These are phyloP conservation scores for Gnomoniopsis smithogilvyi DNA, from an alignment of 2,329 filamentous ascomycete species.

Conservation along the genomic window DNA sequence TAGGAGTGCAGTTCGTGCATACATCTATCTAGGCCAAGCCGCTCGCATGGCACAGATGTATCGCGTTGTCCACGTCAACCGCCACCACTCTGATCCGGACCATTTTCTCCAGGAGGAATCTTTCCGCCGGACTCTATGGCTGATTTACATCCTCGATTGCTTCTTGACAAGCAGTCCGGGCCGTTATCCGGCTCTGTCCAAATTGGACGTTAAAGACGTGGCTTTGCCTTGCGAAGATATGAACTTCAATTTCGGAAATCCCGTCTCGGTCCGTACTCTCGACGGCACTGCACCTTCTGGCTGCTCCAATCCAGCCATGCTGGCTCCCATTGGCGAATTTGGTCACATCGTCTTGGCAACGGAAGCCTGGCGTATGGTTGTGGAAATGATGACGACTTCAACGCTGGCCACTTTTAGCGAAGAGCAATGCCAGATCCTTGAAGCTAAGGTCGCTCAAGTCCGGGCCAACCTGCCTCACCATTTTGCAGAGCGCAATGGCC, in stretches of 20 bases:
- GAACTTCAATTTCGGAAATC: conserved; percentile 61
- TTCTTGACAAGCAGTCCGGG: conserved; percentile 60
- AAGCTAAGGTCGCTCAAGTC: conserved; percentile 53
- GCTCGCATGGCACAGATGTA: conserved; percentile 65
- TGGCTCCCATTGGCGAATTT: conserved; percentile 58
- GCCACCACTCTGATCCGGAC: conserved; percentile 48
- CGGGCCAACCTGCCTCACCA: conserved; percentile 55
- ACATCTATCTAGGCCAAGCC: conserved; percentile 61
- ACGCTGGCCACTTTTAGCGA: conserved; percentile 51
- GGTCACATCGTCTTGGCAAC: conserved; percentile 60
- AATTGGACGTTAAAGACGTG: conserved; percentile 52
- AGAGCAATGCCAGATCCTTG: conserved; percentile 47
- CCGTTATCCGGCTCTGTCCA: conserved; percentile 53
- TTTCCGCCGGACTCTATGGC: conserved; percentile 58
- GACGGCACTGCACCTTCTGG: conserved; percentile 35
- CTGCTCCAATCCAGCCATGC: conserved; percentile 34
- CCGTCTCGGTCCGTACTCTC: conserved; percentile 56
- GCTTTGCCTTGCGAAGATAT: conserved; percentile 59
- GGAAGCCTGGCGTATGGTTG: conserved; percentile 59
- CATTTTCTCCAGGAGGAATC: conserved; percentile 60
- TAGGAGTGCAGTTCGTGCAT: conserved; percentile 58
- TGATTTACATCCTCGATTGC: conserved; percentile 62
- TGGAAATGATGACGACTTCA: conserved; percentile 57
- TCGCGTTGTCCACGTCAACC: conserved; percentile 54
- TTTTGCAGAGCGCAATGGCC: conserved; percentile 58